Conservation (phyloP, 208 protist genomes). For the Leishmania braziliensis region DNA sequence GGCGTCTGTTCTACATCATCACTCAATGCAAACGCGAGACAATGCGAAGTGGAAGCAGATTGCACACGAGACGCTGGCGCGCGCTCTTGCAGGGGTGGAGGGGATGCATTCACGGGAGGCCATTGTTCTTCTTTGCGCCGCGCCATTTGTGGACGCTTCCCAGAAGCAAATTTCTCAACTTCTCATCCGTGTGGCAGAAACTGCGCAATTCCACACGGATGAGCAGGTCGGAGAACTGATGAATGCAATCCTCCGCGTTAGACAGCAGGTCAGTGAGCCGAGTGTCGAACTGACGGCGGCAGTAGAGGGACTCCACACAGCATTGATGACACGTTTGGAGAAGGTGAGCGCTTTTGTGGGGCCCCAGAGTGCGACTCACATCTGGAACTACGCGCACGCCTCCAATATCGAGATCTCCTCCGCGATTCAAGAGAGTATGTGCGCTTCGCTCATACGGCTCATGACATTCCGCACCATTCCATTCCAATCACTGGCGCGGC, state of each 20-base stretch:
- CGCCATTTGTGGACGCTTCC: conserved; percentile 37
- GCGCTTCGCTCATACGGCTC: conserved; percentile 32
- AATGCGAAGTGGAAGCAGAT: conserved; percentile 44
- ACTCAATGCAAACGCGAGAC: conserved; percentile 40
- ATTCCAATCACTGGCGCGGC: conserved; percentile 20
- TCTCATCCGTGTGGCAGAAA: conserved; percentile 51
- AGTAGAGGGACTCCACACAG: conserved; percentile 37
- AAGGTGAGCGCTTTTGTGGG: conserved; percentile 48
- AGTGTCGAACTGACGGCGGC: conserved; percentile 36
- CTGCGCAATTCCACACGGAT: conserved; percentile 66
- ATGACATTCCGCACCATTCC: conserved; percentile 32
- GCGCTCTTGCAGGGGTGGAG: conserved; percentile 41
- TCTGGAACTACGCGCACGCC: conserved; percentile 36
- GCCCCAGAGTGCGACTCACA: conserved; percentile 21
- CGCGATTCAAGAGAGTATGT: conserved; percentile 35
- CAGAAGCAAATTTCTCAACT: conserved; percentile 52
- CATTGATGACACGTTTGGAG: conserved; percentile 58
- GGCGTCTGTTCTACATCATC: conserved; percentile 42
- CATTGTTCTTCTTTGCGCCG: conserved; percentile 54
- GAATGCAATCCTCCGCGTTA: conserved; percentile 31
- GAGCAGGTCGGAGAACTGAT: conserved; percentile 67
- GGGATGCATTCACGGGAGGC: conserved; percentile 78
- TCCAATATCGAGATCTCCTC: conserved; percentile 43
- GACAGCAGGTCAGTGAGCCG: conserved; percentile 16
- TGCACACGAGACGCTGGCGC: conserved; percentile 36